These are phyloP conservation scores for Coemansia sp. DNA, from an alignment of 192 early-diverging fungal species.

Conservation along the genomic window DNA sequence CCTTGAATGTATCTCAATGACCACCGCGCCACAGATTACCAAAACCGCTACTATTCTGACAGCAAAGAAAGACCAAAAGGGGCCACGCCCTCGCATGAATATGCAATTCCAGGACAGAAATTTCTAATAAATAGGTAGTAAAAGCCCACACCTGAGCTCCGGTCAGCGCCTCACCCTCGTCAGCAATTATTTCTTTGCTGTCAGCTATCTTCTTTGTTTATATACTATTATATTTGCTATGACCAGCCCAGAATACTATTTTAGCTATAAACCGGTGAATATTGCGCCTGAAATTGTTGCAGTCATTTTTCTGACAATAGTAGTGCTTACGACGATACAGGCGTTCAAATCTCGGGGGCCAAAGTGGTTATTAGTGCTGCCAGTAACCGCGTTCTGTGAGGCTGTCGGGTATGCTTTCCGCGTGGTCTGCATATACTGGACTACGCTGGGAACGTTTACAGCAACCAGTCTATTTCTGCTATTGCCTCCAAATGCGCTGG, in stretches of 20 bases:
- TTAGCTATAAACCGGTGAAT: constrained; percentile 37
- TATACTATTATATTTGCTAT: constrained; percentile 2
- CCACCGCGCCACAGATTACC: not conserved
- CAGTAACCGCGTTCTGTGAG: constrained; percentile 43
- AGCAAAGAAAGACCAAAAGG: not conserved
- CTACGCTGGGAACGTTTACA: constrained; percentile 39
- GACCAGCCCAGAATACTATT: constrained; percentile 18
- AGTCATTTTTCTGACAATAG: constrained; percentile 9
- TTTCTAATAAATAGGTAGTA: not conserved
- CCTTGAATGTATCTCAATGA: not conserved
- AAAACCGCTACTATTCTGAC: not conserved
- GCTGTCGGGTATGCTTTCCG: constrained; percentile 44
- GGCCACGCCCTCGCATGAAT: not conserved
- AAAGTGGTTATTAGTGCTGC: constrained; percentile 36
- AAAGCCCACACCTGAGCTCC: not conserved
- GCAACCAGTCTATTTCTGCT: constrained; percentile 43
- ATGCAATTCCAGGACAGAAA: not conserved
- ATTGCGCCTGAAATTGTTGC: constrained; percentile 34
- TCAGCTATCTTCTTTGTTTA: not conserved
- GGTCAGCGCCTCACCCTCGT: too few species aligned
- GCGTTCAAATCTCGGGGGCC: constrained; percentile 14
- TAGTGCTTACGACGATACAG: constrained; percentile 9
- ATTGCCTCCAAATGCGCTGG: constrained; percentile 54
- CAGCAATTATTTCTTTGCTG: not conserved
- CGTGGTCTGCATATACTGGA: constrained; percentile 31